These are phyloP conservation scores for Cetradonia linearis DNA, from an alignment of 495 filamentous ascomycete species.

Conservation along the genomic window DNA sequence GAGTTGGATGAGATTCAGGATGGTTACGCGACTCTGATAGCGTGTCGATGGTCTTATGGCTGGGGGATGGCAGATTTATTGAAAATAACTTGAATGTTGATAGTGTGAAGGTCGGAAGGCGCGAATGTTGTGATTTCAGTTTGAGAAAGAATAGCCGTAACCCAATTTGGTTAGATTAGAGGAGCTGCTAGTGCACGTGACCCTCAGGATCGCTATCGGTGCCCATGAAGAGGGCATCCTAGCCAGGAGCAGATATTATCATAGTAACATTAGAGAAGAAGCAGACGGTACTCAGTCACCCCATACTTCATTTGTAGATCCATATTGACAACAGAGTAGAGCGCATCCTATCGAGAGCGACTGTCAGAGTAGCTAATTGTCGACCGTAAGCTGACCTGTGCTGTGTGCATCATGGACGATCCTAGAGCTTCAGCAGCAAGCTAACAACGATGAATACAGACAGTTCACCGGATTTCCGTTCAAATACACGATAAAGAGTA, in stretches of 20 bases:
- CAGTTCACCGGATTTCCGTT: background rate
- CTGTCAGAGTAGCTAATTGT: background rate
- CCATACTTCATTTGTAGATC: background rate
- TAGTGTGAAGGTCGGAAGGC: conserved; percentile 16
- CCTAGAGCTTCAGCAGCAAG: background rate
- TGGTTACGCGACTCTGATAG: conserved; percentile 8
- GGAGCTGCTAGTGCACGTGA: background rate
- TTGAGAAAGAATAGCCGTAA: conserved; percentile 3
- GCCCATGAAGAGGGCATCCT: background rate
- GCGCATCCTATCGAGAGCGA: background rate
- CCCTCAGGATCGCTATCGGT: background rate
- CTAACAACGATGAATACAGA: background rate
- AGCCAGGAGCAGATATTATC: background rate
- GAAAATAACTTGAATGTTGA: conserved; percentile 8
- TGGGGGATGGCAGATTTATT: conserved; percentile 1
- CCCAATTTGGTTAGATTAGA: background rate
- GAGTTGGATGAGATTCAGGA: background rate
- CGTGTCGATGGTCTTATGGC: background rate
- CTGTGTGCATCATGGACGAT: background rate
- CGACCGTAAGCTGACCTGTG: background rate
- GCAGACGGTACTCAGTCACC: background rate
- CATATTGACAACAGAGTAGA: background rate
- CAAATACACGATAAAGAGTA: background rate
- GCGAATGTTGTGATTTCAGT: conserved; percentile 19
- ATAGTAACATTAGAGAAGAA: background rate